Evolutionary conservation across 1,284 basidiomycete genomes (phyloP).

Genomic region (Chalciporus sp.): DNA sequence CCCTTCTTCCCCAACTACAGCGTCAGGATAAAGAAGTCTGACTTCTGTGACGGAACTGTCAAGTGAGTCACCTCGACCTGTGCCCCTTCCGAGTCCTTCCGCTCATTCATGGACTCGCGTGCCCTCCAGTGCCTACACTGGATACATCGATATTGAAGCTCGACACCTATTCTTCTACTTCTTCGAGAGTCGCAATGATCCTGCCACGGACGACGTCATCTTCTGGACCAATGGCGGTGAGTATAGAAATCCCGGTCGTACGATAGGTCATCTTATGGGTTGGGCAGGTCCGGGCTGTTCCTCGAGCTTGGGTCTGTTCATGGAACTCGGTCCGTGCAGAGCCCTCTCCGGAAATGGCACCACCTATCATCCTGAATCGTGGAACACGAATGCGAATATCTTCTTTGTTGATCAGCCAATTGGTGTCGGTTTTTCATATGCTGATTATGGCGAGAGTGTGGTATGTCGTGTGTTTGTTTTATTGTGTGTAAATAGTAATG

Average conservation of each 20-base stretch:
- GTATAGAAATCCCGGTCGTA: constrained; percentile 4
- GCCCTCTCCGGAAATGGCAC: constrained; percentile 40
- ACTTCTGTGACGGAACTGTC: constrained; percentile 33
- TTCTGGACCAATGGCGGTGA: constrained; percentile 68
- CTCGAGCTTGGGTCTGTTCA: constrained; percentile 48
- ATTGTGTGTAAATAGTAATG: not conserved
- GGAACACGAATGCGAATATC: constrained; percentile 66
- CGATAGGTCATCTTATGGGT: not conserved
- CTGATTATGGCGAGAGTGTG: constrained; percentile 60
- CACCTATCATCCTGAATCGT: constrained; percentile 56
- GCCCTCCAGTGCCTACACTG: constrained; percentile 54
- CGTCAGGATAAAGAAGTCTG: constrained; percentile 53
- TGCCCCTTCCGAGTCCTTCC: constrained; percentile 54
- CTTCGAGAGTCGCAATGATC: constrained; percentile 76
- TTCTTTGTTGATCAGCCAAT: constrained; percentile 74
- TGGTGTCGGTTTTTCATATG: constrained; percentile 71
- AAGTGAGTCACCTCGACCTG: constrained; percentile 39
- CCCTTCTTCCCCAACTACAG: constrained; percentile 55
- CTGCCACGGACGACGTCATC: constrained; percentile 65
- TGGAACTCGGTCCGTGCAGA: constrained; percentile 49
- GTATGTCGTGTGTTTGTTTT: constrained; percentile 26
- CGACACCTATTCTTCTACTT: constrained; percentile 84
- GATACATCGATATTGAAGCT: constrained; percentile 67
- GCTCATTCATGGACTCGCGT: not conserved
- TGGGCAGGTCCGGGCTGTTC: constrained; percentile 29